Evolutionary conservation across 306 rosid species (phyloP).

Genomic region (Cicer pinnatifidum): DNA sequence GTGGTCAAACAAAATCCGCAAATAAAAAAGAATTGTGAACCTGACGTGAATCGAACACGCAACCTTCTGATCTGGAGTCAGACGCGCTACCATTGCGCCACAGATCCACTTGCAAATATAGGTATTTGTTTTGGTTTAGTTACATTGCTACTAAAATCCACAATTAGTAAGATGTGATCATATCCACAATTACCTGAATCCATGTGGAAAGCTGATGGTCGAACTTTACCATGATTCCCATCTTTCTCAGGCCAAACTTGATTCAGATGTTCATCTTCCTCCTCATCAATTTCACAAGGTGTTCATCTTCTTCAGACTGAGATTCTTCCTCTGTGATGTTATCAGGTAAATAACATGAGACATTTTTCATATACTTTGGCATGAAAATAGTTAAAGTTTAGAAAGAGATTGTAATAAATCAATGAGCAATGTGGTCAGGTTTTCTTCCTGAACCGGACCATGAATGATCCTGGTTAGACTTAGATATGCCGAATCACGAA

Average conservation of each 20-base stretch:
- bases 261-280: slow-evolving; percentile 50
- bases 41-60: too few relatives aligned
- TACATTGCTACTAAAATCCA: too few relatives aligned
- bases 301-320: slow-evolving; percentile 60
- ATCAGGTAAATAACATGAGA: slow-evolving; percentile 35
- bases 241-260: slow-evolving; percentile 46
- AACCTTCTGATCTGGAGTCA: too few relatives aligned
- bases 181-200: slow-evolving; percentile 68
- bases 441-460: too few relatives aligned
- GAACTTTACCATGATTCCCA: slow-evolving; percentile 38
- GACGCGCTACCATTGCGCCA: too few relatives aligned
- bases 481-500: slow-evolving; percentile 23
- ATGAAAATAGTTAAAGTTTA: background rate
- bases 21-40: too few relatives aligned
- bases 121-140: too few relatives aligned
- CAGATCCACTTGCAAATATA: too few relatives aligned
- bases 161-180: slow-evolving; percentile 7
- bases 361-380: slow-evolving; percentile 7
- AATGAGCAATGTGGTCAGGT: slow-evolving; percentile 10
- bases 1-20: too few relatives aligned
- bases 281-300: slow-evolving; percentile 43
- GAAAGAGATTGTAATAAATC: slow-evolving; percentile 18
- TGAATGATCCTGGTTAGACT: background rate
- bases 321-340: slow-evolving; percentile 58
- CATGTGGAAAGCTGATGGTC: slow-evolving; percentile 53